These are phyloP conservation scores for Ceratocystis lukuohia DNA, from an alignment of 2,329 filamentous ascomycete species.

Conservation along the genomic window DNA sequence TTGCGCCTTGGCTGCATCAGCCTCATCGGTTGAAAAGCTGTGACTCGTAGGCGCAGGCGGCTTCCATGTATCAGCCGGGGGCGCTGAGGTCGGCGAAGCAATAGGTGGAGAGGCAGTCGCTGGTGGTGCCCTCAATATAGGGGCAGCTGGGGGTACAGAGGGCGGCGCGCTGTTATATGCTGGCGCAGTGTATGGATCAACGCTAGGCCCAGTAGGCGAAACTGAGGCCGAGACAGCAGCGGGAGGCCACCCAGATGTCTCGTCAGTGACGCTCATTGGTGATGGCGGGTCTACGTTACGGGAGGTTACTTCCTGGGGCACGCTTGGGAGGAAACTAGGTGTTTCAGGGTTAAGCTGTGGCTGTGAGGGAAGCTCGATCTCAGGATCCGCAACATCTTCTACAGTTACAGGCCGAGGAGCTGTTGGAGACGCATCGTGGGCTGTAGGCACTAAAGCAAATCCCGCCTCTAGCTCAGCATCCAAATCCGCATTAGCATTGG, in stretches of 20 bases:
- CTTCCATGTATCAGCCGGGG: neutral
- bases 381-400: conserved; percentile 12
- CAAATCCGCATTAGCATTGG: conserved; percentile 20
- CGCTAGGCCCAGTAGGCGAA: conserved; percentile 8
- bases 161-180: neutral
- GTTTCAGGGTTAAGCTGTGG: neutral
- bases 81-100: neutral
- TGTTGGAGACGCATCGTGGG: conserved; percentile 17
- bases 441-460: conserved; percentile 22
- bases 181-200: neutral
- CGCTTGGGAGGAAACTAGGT: conserved; percentile 8
- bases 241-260: conserved; percentile 10
- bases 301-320: conserved; percentile 10
- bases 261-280: conserved; percentile 24
- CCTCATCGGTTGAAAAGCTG: conserved; percentile 20
- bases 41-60: neutral
- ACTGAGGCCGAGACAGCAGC: conserved; percentile 12
- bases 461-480: conserved; percentile 23
- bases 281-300: conserved; percentile 24
- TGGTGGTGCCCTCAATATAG: conserved; percentile 20
- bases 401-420: conserved; percentile 8
- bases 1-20: conserved; percentile 67
- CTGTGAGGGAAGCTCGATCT: conserved; percentile 15
- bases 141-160: conserved; percentile 16
- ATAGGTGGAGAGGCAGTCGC: conserved; percentile 20